These are phyloP conservation scores for Dactylonectria macrodidyma DNA, from an alignment of 2,329 filamentous ascomycete genomes.

Conservation along the genomic window DNA sequence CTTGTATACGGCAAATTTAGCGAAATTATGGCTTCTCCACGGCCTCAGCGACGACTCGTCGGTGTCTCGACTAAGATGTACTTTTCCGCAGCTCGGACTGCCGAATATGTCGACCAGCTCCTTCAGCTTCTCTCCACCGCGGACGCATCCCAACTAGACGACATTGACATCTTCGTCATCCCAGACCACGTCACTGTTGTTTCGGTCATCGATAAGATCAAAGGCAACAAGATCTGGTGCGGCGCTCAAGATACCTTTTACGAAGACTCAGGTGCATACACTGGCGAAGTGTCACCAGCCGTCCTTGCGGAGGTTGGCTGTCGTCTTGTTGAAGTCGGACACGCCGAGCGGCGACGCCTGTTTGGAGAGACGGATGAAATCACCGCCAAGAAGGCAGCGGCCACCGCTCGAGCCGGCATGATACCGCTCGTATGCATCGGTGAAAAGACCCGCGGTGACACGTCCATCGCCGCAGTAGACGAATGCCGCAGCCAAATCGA, in stretches of 20 bases:
- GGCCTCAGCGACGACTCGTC: slow-evolving; percentile 70
- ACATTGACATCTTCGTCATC: slow-evolving; percentile 81
- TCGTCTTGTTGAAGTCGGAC: slow-evolving; percentile 82
- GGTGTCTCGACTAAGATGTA: slow-evolving; percentile 87
- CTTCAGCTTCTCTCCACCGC: slow-evolving; percentile 61
- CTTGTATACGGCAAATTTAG: neutral
- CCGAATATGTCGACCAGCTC: slow-evolving; percentile 67
- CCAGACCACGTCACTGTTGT: slow-evolving; percentile 82
- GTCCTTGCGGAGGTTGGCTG: slow-evolving; percentile 78
- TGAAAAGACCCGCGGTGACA: slow-evolving; percentile 69
- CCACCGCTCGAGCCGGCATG: slow-evolving; percentile 78
- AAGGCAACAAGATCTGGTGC: slow-evolving; percentile 62
- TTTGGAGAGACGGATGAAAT: slow-evolving; percentile 82
- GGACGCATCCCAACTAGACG: slow-evolving; percentile 58
- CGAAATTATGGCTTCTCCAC: slow-evolving; percentile 44
- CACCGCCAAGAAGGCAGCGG: slow-evolving; percentile 78
- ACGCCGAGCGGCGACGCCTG: slow-evolving; percentile 81
- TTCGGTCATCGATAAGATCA: slow-evolving; percentile 64
- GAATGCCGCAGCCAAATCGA: slow-evolving; percentile 79
- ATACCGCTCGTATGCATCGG: slow-evolving; percentile 86
- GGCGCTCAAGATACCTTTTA: slow-evolving; percentile 85
- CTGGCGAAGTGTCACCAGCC: slow-evolving; percentile 81
- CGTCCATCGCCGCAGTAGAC: slow-evolving; percentile 70
- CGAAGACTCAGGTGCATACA: slow-evolving; percentile 81
- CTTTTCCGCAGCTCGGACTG: slow-evolving; percentile 77